Base-by-base conservation (phyloP, 495 filamentous ascomycete species). In the Penicillium fimorum region DNA sequence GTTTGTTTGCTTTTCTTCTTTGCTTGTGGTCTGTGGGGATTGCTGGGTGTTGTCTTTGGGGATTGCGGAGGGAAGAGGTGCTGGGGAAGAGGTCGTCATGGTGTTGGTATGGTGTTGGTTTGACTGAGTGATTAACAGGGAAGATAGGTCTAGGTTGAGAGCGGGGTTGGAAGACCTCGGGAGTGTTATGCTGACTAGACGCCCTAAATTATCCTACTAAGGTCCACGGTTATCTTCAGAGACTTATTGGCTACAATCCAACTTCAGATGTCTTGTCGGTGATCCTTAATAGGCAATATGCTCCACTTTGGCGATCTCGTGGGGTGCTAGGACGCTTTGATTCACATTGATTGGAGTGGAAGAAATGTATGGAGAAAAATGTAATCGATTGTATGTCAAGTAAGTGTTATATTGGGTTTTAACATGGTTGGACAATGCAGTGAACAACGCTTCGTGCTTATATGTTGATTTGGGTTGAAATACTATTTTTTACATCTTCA, bases 41-140 rank as follows among this genome's bases (percentile, higher is more conserved):
- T 54, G 33, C n/a, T 43, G 55, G 15, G n/a, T 30, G 13, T 20
- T 50, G 20, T 30, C 8, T 15, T 52, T 57, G 37, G 61, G 56
- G 37, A 57, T 50, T 12, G 64, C 57, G 33, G 58, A 58, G 29
- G 51, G 27, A 20, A 42, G 40, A n/a, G 58, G 47, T 24, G 58
- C 29, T 24, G 53, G 53, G 50, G 53, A 41, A 17, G 41, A 53
- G 12, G 44, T 49, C 18, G 50, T 40, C 48, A 61, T 57, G 25
- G 50, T 55, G 35, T n/a, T n/a, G n/a, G n/a, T n/a, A n/a, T 52
- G 27, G 40, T 51, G 40, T 51, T 44, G 33, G 53, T 52, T 50
- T 29, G 44, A 18, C 24, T 12, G 37, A 11, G 6, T 22, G 22
- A 10, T 50, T 8, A 7, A 33, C 7, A 4, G 10, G n/a, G 5